Evolutionary conservation across 768 basidiomycete genomes (phyloP), one percentile per base, ranked within the genome.

Genomic region (Suillus brevipes): DNA sequence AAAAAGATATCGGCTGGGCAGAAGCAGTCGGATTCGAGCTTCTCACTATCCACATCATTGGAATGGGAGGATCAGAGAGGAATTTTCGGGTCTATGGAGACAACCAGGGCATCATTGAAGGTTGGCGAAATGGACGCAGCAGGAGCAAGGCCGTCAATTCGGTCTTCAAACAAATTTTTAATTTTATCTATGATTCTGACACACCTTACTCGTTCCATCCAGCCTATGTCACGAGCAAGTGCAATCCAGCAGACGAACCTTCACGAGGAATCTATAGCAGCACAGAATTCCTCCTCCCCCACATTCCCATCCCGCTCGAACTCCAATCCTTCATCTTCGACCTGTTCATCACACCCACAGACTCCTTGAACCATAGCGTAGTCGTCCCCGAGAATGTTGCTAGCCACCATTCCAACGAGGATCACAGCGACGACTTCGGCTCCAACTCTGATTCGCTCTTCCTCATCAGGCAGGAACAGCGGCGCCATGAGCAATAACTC

Each of bases 181-280:
- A n/a, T 7, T 6, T 58, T 18, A n/a, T 59, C 25, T 4, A 28
- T 13, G 3, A 14, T 40, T 37, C 23, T 23, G 0, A 13, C 25
- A 3, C 53, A 2, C 56, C 56, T 5, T 25, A 49, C 23, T 49
- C 23, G 6, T 49, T 49, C 23, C 47, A 49, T 3, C 47, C 47
- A 12, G 6, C 56, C 2, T 82, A 82, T 49, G 65, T 82, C 25
- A 64, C 66, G 0, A 81, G 80, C 62, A 65, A 63, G 18, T 1
- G 60, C 1, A 83, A 84, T 66, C 81, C 79, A 40, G 78, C 79
- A 2, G 79, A 82, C 60, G 59, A 18, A 1, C 81, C 79, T 1
- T 83, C 79, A 0, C 28, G 77, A 38, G 78, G 81, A 0, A 67
- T 68, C 14, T 79, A 75, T 60, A 64, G 65, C 0, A 50, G 65